Base-by-base conservation (phyloP, 306 rosid genomes). In the Castanopsis chinensis region DNA sequence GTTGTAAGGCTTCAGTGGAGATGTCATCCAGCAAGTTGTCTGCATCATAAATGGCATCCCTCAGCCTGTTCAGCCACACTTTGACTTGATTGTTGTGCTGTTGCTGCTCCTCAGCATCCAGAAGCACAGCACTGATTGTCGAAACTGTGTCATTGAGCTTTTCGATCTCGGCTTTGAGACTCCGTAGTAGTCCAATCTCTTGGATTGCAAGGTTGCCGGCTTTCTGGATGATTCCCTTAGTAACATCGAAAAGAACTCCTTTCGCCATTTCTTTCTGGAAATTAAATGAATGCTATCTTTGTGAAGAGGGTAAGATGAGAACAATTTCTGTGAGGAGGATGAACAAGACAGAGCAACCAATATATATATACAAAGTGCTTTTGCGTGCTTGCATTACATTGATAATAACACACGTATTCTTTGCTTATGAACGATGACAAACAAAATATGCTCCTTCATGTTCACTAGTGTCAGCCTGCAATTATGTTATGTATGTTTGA, bases 181-280 rank as follows among this genome's bases (percentile, higher is more conserved):
- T 23, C 70, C 59, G 43, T 0, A 28, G 1, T 6, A 11, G 61
- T 32, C 4, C 78, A 32, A 79, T 10, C 23, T 72, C 65, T 51
- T 41, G 20, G 9, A 33, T 2, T 1, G 2, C 78, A 0, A 0
- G 0, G 21, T 72, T 52, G 21, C 57, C 58, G 5, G 72, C 32
- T 21, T 64, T 72, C 0, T 6, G 8, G 15, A 79, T 72, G 32
- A 79, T 32, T 0, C 12, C 52, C 13, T 10, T 43, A 11, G 57
- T 67, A 79, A 79, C 14, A 3, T 51, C 3, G 55, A 72, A 72
- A 5, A 79, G 43, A 61, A 60, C 57, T 5, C 23, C 65, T 17
- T 72, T 65, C 5, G 67, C 83, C 78, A 79, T 71, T 28, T 45
- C 60, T 55, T 55, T 2, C n/a, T 41, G 12, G 45, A 41, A 41